phyloP scores from a whole-genome alignment of 495 filamentous ascomycete species.

The Cetradonia linearis region DNA sequence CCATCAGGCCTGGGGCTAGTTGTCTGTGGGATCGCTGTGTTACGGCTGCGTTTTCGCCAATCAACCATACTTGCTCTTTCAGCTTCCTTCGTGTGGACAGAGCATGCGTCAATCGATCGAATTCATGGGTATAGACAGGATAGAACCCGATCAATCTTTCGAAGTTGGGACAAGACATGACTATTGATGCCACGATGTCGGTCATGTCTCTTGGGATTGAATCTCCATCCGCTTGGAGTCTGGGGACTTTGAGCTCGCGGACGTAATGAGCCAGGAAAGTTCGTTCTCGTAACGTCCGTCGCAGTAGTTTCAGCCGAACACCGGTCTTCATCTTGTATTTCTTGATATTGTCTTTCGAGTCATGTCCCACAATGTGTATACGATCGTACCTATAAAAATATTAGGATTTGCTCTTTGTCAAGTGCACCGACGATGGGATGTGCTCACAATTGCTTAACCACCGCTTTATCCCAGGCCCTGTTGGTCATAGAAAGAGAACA shows the following conservation, averaged over 20 bases:
- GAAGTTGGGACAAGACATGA: slow-evolving; percentile 81
- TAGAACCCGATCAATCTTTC: slow-evolving; percentile 64
- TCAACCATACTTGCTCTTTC: slow-evolving; percentile 71
- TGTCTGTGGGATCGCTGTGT: slow-evolving; percentile 36
- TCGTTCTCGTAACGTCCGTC: slow-evolving; percentile 63
- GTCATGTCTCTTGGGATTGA: slow-evolving; percentile 51
- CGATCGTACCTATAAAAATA: slow-evolving; percentile 48
- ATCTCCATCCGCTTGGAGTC: slow-evolving; percentile 28
- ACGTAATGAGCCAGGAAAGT: slow-evolving; percentile 63
- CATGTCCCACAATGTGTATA: slow-evolving; percentile 58
- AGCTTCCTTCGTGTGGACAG: slow-evolving; percentile 64
- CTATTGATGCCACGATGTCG: slow-evolving; percentile 63
- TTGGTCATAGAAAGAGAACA: slow-evolving; percentile 56
- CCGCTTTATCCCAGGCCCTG: slow-evolving; percentile 57
- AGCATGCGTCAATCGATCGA: slow-evolving; percentile 66
- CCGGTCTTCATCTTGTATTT: slow-evolving; percentile 57
- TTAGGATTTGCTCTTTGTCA: slow-evolving; percentile 15
- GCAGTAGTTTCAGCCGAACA: slow-evolving; percentile 60
- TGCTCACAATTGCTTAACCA: slow-evolving; percentile 52
- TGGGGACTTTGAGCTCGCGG: slow-evolving; percentile 59
- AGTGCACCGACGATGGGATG: background rate
- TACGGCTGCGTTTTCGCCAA: slow-evolving; percentile 43
- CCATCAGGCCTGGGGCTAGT: slow-evolving; percentile 45
- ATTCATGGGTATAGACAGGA: slow-evolving; percentile 59
- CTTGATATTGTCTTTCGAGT: slow-evolving; percentile 52